phyloP scores from a whole-genome alignment of 148 eudicot species.

The Beta vulgaris region DNA sequence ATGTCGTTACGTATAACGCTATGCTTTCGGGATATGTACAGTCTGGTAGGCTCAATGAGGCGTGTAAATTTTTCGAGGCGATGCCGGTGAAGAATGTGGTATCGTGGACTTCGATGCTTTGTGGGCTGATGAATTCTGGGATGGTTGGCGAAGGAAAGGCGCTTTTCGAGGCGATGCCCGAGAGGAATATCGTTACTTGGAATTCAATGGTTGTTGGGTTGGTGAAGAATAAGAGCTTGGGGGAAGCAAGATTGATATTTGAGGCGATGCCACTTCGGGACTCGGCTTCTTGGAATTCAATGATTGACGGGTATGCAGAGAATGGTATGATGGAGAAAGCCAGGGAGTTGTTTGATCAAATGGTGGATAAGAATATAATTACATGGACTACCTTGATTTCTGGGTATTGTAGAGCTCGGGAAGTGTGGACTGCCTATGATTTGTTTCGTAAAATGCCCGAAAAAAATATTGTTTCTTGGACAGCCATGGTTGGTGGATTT shows the following conservation, averaged over 20 bases:
- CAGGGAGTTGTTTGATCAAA: conserved; percentile 39
- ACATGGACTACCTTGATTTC: conserved; percentile 40
- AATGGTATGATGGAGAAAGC: conserved; percentile 41
- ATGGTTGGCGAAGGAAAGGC: conserved; percentile 35
- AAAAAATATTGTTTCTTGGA: conserved; percentile 49
- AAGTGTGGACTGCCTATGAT: conserved; percentile 30
- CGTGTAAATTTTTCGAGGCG: conserved; percentile 30
- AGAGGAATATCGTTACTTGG: conserved; percentile 45
- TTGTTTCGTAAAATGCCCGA: conserved; percentile 35
- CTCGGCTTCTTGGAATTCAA: conserved; percentile 42
- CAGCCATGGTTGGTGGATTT: conserved; percentile 47
- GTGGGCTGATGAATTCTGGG: conserved; percentile 38
- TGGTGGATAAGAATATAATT: conserved; percentile 35
- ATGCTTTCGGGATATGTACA: conserved; percentile 41
- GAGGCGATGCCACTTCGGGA: conserved; percentile 36
- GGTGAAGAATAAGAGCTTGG: conserved; percentile 35
- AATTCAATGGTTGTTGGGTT: conserved; percentile 44
- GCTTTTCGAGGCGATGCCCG: conserved; percentile 44
- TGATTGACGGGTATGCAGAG: conserved; percentile 42
- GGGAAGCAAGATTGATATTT: conserved; percentile 35
- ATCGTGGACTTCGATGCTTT: conserved; percentile 45
- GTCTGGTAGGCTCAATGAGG: conserved; percentile 34
- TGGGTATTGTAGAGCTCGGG: conserved; percentile 38
- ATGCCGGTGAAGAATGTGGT: conserved; percentile 46
- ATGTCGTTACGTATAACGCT: conserved; percentile 42